Base-by-base conservation (phyloP, 228 moss, liverwort and hornwort genomes). In the Sphagnum magellanicum region DNA sequence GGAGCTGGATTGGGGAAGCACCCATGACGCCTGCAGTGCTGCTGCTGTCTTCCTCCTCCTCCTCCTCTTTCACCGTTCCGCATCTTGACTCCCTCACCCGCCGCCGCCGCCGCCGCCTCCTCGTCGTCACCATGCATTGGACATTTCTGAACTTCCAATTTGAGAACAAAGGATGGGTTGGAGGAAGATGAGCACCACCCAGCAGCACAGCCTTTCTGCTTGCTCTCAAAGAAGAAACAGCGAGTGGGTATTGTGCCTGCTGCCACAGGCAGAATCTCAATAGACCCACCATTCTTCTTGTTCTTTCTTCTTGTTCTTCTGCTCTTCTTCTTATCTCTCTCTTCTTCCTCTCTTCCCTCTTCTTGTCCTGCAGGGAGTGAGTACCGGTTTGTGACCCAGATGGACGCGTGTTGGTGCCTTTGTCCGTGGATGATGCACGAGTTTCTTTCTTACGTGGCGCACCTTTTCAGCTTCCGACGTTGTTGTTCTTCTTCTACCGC, bases 191-290 rank as follows among this genome's bases (percentile, higher is more conserved):
- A 8, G 55, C 55, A 55, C 55, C 55, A 32, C 55, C 8, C 8
- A 8, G 55, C 55, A 55, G 55, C 55, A 50, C 15, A 50, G 12
- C 10, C 10, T 16, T 16, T 10, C 10, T 0, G 6, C 6, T 52
- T 13, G 67, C 63, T 63, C 60, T 8, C 11, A 50, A 32, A 14
- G 68, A 8, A 51, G 74, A 75, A 63, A 64, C 16, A 62, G 64
- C 70, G 60, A 52, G 51, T 75, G 74, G 57, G 49, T 82, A 47
- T 68, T 85, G 61, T 79, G 82, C 82, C 72, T 77, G 72, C 73
- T 72, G 78, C 49, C 82, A 86, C 61, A 79, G 86, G 51, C 85
- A 85, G 71, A n/a, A 81, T 57, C 63, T 82, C 9, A 66, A 79
- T 60, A 82, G 85, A 82, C 82, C 72, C 50, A 50, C 48, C 48